A percentile compares a stretch with the other conserved stretches of the same genome.
These are phyloP conservation scores for Silene noctiflora DNA, from an alignment of 179 eudicot genomes.

Conservation along the genomic window DNA sequence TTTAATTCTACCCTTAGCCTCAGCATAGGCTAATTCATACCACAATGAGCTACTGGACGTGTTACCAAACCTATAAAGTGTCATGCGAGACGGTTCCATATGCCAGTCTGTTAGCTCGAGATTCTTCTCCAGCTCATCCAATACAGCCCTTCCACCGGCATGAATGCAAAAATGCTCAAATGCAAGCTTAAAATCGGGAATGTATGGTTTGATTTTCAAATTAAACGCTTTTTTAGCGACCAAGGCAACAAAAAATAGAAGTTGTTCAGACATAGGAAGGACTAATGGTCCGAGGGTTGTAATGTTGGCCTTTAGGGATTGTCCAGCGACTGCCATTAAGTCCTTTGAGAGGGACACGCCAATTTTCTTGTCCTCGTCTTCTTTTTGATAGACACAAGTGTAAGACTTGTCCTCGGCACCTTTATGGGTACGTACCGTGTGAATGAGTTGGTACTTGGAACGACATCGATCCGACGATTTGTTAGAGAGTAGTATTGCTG, in stretches of 20 bases:
- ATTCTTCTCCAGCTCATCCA: constrained; percentile 35
- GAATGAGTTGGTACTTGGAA: constrained; percentile 36
- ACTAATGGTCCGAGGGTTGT: constrained; percentile 36
- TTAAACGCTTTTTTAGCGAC: constrained; percentile 32
- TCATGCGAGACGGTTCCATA: constrained; percentile 40
- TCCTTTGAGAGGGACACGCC: constrained; percentile 37
- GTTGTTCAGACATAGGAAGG: constrained; percentile 35
- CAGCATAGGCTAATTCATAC: constrained; percentile 38
- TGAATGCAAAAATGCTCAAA: constrained; percentile 38
- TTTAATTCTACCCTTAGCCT: constrained; percentile 35
- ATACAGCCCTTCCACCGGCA: constrained; percentile 36
- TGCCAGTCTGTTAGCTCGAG: constrained; percentile 30
- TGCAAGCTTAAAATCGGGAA: constrained; percentile 37
- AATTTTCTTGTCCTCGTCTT: constrained; percentile 22
- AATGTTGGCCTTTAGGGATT: constrained; percentile 36
- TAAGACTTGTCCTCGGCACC: constrained; percentile 34
- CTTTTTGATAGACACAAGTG: constrained; percentile 34
- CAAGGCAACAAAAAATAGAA: constrained; percentile 27
- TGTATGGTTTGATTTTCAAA: constrained; percentile 33
- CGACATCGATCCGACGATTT: constrained; percentile 21
- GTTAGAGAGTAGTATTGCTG: constrained; percentile 36
- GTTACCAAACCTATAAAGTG: constrained; percentile 36
- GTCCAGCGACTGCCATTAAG: constrained; percentile 37
- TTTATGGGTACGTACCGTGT: constrained; percentile 36
- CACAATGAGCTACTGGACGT: constrained; percentile 39